A percentile compares a stretch with the other conserved stretches of the same genome.
phyloP scores from a whole-genome alignment of 2,329 filamentous ascomycete genomes.

The Hypoxylon sp. region DNA sequence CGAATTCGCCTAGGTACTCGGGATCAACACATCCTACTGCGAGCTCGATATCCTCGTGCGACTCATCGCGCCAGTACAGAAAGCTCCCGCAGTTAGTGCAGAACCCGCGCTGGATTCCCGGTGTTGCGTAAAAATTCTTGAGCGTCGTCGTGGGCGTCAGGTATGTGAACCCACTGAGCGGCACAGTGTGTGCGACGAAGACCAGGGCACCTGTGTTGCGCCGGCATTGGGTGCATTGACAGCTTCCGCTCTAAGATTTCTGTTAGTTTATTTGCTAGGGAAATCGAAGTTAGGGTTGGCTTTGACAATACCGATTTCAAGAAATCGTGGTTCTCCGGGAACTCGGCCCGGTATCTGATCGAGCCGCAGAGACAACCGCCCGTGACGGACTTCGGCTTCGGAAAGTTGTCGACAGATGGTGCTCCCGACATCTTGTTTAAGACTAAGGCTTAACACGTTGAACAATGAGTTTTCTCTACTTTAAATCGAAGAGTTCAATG shows the following conservation, averaged over 20 bases:
- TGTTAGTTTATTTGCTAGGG: neutral
- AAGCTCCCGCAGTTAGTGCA: constrained; percentile 65
- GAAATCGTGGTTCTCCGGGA: constrained; percentile 64
- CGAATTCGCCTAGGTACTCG: constrained; percentile 60
- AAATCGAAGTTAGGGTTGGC: neutral
- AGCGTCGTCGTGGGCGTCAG: constrained; percentile 55
- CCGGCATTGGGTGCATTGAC: constrained; percentile 71
- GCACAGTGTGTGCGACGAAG: constrained; percentile 59
- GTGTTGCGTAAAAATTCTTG: constrained; percentile 59
- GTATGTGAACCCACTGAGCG: constrained; percentile 56
- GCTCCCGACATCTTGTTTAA: constrained; percentile 33
- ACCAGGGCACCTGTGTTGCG: constrained; percentile 66
- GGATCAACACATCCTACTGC: constrained; percentile 63
- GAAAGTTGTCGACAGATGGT: constrained; percentile 45
- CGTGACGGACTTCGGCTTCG: constrained; percentile 58
- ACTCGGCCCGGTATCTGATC: constrained; percentile 65
- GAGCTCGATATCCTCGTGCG: constrained; percentile 53
- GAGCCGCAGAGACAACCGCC: constrained; percentile 68
- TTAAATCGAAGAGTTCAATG: neutral
- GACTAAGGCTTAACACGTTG: neutral
- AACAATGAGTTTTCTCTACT: neutral
- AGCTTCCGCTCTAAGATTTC: constrained; percentile 58
- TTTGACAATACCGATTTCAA: constrained; percentile 29
- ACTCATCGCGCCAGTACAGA: constrained; percentile 62
- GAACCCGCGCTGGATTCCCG: constrained; percentile 62